Conservation (phyloP, 352 stramenopile species). For the Stramenopiles sp. region DNA sequence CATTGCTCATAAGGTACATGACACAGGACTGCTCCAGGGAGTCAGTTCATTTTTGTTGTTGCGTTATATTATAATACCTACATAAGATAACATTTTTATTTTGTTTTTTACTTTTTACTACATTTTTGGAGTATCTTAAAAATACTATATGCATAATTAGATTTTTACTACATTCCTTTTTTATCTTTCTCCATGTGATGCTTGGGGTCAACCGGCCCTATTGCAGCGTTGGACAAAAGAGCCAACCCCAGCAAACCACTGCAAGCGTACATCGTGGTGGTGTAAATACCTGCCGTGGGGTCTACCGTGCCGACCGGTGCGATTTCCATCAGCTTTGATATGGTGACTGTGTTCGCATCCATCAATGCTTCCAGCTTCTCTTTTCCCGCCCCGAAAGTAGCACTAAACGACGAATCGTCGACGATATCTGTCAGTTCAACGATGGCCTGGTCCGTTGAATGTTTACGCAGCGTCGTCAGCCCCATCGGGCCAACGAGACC, state of each 20-base stretch:
- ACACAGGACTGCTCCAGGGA: too few relatives aligned
- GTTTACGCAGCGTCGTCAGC: conserved; percentile 25
- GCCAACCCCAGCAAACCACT: conserved; percentile 27
- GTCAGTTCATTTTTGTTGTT: too few relatives aligned
- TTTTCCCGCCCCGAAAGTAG: conserved; percentile 29
- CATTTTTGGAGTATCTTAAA: too few relatives aligned
- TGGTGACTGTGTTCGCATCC: conserved; percentile 37
- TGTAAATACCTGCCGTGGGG: conserved; percentile 36
- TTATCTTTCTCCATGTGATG: background rate
- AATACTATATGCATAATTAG: too few relatives aligned
- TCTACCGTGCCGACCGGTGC: conserved; percentile 28
- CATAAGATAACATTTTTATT: too few relatives aligned
- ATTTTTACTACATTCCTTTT: too few relatives aligned
- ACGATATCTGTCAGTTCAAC: conserved; percentile 26
- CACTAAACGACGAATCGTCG: conserved; percentile 25
- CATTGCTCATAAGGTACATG: too few relatives aligned
- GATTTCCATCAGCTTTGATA: conserved; percentile 33
- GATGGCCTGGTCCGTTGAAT: conserved; percentile 26
- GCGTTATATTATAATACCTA: too few relatives aligned
- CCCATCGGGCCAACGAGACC: conserved; percentile 34
- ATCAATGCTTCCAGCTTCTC: conserved; percentile 22
- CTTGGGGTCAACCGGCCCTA: background rate
- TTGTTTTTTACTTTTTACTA: too few relatives aligned
- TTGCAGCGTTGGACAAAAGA: background rate
- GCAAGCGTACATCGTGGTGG: conserved; percentile 33